A percentile compares a stretch with the other conserved stretches of the same genome.
Evolutionary conservation across 495 filamentous ascomycete species (phyloP).

Genomic region (Penicillium argentinense): DNA sequence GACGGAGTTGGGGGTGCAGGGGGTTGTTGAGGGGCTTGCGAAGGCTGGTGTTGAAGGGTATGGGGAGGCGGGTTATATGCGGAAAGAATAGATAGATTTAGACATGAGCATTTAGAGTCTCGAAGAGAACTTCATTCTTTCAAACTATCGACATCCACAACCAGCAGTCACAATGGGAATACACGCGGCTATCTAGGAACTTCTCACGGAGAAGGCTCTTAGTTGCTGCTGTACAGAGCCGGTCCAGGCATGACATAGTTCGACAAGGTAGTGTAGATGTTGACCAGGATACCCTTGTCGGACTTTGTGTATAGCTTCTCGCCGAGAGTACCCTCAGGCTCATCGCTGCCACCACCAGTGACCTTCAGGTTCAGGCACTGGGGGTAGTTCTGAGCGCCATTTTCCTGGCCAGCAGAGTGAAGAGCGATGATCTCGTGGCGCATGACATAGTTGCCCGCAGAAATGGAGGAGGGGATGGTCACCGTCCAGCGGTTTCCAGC

Average conservation of each 20-base stretch:
- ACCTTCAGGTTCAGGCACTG: constrained; percentile 76
- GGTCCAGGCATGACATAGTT: constrained; percentile 60
- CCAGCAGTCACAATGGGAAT: no score
- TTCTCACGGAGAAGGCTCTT: not conserved
- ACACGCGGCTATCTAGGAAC: no score
- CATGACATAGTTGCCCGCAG: constrained; percentile 72
- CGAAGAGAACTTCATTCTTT: no score
- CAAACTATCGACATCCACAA: no score
- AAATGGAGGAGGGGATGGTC: constrained; percentile 63
- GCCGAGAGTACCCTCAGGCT: constrained; percentile 57
- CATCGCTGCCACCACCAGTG: constrained; percentile 59
- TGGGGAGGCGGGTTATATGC: constrained; percentile 39
- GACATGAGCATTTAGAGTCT: not conserved
- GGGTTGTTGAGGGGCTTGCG: constrained; percentile 23
- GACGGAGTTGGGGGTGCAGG: constrained; percentile 27
- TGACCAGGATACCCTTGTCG: constrained; percentile 65
- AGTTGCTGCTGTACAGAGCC: constrained; percentile 39
- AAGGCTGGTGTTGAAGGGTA: constrained; percentile 39
- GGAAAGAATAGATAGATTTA: constrained; percentile 28
- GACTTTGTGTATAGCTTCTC: constrained; percentile 60
- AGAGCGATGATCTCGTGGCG: constrained; percentile 81
- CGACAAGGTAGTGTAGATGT: constrained; percentile 56
- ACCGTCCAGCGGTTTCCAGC: constrained; percentile 70
- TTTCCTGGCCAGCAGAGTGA: constrained; percentile 61
- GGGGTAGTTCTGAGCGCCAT: constrained; percentile 78